Evolutionary conservation across 2,329 filamentous ascomycete genomes (phyloP), one percentile per base, ranked within the genome.

Genomic region (Penicillium oxalicum): DNA sequence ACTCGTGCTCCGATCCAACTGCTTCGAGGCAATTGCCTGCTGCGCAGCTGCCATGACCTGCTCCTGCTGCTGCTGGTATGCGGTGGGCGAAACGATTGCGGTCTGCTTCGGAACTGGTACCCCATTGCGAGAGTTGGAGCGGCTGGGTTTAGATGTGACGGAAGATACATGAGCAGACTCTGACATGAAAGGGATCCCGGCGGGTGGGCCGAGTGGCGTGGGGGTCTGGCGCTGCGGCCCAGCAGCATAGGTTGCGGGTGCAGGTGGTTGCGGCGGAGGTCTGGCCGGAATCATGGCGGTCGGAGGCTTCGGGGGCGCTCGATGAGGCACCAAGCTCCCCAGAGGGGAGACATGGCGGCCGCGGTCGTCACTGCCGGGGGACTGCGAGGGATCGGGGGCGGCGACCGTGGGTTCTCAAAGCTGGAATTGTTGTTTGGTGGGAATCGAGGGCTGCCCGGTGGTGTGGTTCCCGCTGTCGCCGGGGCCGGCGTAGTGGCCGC

Each of bases 401-500:
- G 88, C 13, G 91, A 88, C 64, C 93, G 82, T 42, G 93, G 93
- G 65, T 98, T 97, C 73, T 97, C 93, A 71, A 97, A 98, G 75
- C 89, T 97, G 66, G 88, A 87, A 78, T 90, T 85, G 73, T 88
- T 82, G 71, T 91, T 91, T 67, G 88, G 82, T 47, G 90, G 91
- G 74, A 95, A 95, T 66, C 88, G 82, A 52, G 89, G 88, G 71
- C 88, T 93, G 56, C 83, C 81, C 46, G 89, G 87, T 56, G 90
- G 88, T 63, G 88, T 91, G 60, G 85, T 79, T 26, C 35, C 46
- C 32, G 47, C 46, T 39, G 34, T 32, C 8, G 29, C 4, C 29
- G 29, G 29, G 29, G 29, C 51, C 40, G 49, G 47, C 47, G 29
- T 48, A 33, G 28, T 41, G 45, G 34, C 45, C 39, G 35, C 43